Evolutionary conservation across 2,329 filamentous ascomycete species (phyloP).

Genomic region (Exophiala sideris): DNA sequence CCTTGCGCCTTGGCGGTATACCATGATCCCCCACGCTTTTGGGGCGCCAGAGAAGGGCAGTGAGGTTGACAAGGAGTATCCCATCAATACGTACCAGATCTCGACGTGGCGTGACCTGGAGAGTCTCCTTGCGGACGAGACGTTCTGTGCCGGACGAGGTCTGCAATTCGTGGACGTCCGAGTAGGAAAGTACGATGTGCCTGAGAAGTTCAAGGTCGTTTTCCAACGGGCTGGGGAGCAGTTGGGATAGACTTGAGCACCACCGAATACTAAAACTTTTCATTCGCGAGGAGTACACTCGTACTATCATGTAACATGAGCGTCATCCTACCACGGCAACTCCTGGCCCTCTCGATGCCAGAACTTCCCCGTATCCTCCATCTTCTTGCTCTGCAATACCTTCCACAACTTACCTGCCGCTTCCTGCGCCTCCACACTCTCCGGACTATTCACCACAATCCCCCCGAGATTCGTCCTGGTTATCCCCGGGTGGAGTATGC

Average conservation of each 20-base stretch:
- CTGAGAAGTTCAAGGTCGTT: constrained; percentile 36
- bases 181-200: constrained; percentile 76
- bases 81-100: constrained; percentile 50
- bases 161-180: constrained; percentile 75
- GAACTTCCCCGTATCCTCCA: constrained; percentile 42
- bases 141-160: constrained; percentile 56
- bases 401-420: constrained; percentile 43
- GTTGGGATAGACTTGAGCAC: constrained; percentile 6
- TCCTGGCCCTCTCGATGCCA: constrained; percentile 42
- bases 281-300: neutral
- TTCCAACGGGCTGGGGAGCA: constrained; percentile 19
- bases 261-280: neutral
- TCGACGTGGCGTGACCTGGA: constrained; percentile 68
- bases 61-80: constrained; percentile 43
- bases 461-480: constrained; percentile 38
- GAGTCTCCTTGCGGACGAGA: constrained; percentile 59
- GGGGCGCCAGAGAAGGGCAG: constrained; percentile 57
- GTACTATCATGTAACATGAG: neutral
- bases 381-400: constrained; percentile 36
- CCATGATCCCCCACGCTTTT: constrained; percentile 64
- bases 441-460: constrained; percentile 19
- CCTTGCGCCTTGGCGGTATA: constrained; percentile 70
- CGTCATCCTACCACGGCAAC: neutral
- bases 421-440: constrained; percentile 44
- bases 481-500: constrained; percentile 44